Evolutionary conservation across 768 basidiomycete species (phyloP).

Genomic region (Aureoboletus auriporus): DNA sequence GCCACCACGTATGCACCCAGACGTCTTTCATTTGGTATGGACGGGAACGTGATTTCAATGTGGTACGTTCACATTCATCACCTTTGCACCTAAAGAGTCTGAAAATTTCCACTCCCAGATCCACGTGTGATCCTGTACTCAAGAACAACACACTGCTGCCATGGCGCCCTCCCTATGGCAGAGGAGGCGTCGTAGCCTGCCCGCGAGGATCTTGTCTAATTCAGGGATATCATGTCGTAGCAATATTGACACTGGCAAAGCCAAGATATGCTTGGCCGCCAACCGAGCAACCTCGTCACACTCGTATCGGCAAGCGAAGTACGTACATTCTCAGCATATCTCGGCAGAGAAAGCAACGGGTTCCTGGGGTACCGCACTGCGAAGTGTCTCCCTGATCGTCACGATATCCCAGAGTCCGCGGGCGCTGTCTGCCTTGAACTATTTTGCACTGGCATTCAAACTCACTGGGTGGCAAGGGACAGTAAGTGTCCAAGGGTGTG

Average conservation of each 20-base stretch:
- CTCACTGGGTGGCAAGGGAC: constrained; percentile 7
- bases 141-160: neutral
- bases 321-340: constrained; percentile 8
- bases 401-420: constrained; percentile 5
- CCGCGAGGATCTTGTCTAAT: constrained; percentile 9
- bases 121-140: constrained; percentile 9
- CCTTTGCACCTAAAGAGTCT: neutral
- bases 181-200: constrained; percentile 4
- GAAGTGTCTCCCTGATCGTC: constrained; percentile 6
- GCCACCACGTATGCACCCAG: constrained; percentile 12
- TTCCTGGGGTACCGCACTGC: neutral
- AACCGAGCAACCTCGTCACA: neutral
- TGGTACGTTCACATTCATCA: too few species aligned
- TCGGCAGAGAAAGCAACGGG: neutral
- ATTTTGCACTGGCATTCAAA: neutral
- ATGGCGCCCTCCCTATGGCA: constrained; percentile 7
- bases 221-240: constrained; percentile 1
- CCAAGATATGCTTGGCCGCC: constrained; percentile 11
- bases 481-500: constrained; percentile 5
- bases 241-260: neutral
- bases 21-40: too few species aligned
- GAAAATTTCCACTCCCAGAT: neutral
- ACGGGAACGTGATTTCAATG: too few species aligned
- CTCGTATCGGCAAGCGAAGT: constrained; percentile 10
- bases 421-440: neutral